These are phyloP conservation scores for Leishmania aethiopica DNA, from an alignment of 208 protist species.

Conservation along the genomic window DNA sequence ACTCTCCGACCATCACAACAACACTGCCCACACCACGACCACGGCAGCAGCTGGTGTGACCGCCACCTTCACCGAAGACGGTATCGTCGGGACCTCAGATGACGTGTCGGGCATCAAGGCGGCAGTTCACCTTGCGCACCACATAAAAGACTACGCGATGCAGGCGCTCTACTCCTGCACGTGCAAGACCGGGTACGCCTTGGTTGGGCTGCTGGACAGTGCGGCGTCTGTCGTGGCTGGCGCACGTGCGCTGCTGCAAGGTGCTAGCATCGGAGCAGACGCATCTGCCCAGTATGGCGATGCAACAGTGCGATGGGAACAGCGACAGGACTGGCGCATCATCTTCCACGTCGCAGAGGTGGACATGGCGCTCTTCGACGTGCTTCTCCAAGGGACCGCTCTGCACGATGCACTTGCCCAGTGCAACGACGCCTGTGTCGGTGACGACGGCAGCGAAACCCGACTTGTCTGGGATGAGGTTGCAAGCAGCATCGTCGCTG, in stretches of 20 bases:
- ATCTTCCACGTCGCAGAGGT: constrained; percentile 17
- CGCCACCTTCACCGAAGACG: neutral
- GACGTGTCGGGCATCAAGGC: constrained; percentile 5
- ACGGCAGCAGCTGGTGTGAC: neutral
- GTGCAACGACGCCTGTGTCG: neutral
- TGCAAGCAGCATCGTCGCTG: neutral
- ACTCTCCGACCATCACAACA: neutral
- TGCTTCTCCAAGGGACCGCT: constrained; percentile 1
- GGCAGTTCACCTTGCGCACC: constrained; percentile 6
- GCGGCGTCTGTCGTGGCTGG: constrained; percentile 8
- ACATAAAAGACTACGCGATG: constrained; percentile 47
- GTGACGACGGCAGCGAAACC: neutral
- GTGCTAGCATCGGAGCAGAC: neutral
- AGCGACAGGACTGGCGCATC: constrained; percentile 17
- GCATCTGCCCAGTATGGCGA: neutral
- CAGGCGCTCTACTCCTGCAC: constrained; percentile 33
- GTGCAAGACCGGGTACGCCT: constrained; percentile 14
- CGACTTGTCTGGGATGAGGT: constrained; percentile 20
- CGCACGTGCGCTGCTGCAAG: constrained; percentile 4
- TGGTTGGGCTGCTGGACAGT: constrained; percentile 30
- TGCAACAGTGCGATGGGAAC: neutral
- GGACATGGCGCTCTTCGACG: constrained; percentile 15
- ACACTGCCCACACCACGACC: neutral
- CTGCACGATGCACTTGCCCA: constrained; percentile 8
- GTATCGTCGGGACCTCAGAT: neutral